phyloP scores from a whole-genome alignment of 306 rosid species.

The Hippophae rhamnoides region DNA sequence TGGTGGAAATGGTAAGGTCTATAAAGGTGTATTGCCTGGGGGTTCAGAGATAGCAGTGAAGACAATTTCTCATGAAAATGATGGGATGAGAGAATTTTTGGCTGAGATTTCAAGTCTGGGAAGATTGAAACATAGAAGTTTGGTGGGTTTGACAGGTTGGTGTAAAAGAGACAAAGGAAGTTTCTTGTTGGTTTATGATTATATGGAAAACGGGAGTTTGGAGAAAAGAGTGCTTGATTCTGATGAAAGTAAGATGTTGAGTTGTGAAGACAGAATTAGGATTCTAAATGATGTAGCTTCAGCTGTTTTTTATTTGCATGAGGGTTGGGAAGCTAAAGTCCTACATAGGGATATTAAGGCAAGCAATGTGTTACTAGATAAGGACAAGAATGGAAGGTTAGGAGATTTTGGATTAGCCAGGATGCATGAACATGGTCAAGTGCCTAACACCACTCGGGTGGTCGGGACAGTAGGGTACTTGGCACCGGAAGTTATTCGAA shows the following conservation, averaged over 20 bases:
- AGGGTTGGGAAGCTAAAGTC: constrained; percentile 67
- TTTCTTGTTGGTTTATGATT: constrained; percentile 53
- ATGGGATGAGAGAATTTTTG: constrained; percentile 63
- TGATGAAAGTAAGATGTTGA: constrained; percentile 24
- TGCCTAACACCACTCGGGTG: constrained; percentile 58
- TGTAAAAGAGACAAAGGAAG: constrained; percentile 44
- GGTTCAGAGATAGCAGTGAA: constrained; percentile 57
- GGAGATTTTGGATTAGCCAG: constrained; percentile 79
- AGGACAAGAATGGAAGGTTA: constrained; percentile 46
- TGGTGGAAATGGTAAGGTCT: constrained; percentile 73
- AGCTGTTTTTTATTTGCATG: constrained; percentile 52
- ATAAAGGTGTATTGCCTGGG: constrained; percentile 42
- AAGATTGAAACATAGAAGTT: constrained; percentile 51
- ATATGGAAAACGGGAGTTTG: constrained; percentile 67
- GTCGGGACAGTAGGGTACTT: constrained; percentile 73
- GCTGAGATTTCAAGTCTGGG: constrained; percentile 62
- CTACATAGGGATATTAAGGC: constrained; percentile 74
- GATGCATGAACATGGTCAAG: constrained; percentile 44
- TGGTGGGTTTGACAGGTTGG: constrained; percentile 54
- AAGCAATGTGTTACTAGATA: constrained; percentile 58
- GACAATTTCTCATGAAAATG: constrained; percentile 51
- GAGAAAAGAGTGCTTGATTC: constrained; percentile 32
- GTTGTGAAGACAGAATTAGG: constrained; percentile 51
- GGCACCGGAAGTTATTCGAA: constrained; percentile 55
- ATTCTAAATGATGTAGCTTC: constrained; percentile 46